These are phyloP conservation scores for Ogataea polymorpha DNA, from an alignment of 805 yeast species.

Conservation along the genomic window DNA sequence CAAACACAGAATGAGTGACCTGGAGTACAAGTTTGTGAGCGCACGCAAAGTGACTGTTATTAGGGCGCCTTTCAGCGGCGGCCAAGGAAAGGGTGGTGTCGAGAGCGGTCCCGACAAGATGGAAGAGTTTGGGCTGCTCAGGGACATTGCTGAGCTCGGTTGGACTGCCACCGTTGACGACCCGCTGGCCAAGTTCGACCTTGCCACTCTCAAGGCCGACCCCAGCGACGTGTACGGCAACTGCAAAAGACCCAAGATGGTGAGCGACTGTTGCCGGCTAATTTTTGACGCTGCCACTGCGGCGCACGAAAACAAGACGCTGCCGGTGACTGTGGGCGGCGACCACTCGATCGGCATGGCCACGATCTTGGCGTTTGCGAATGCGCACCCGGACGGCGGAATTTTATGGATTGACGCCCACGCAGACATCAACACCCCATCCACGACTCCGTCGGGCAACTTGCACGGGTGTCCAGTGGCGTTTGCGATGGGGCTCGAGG, in stretches of 20 bases:
- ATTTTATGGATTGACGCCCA: constrained; percentile 97
- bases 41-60: constrained; percentile 62
- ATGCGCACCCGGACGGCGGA: constrained; percentile 81
- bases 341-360: constrained; percentile 97
- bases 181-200: constrained; percentile 51
- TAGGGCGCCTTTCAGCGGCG: constrained; percentile 92
- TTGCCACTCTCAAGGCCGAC: constrained; percentile 41
- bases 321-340: constrained; percentile 91
- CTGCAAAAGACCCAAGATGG: constrained; percentile 73
- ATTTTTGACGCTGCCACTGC: constrained; percentile 59
- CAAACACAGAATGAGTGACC: constrained; percentile 10
- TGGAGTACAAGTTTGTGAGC: constrained; percentile 52
- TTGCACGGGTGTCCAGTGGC: constrained; percentile 96
- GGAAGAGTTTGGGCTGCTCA: constrained; percentile 64
- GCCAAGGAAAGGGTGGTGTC: constrained; percentile 92
- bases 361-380: constrained; percentile 80
- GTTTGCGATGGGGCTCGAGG: constrained; percentile 79
- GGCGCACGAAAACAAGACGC: constrained; percentile 44
- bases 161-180: constrained; percentile 59
- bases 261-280: constrained; percentile 64
- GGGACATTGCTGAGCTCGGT: constrained; percentile 62
- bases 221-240: constrained; percentile 49
- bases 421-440: constrained; percentile 92
- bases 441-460: constrained; percentile 81
- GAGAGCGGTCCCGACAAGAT: constrained; percentile 89